phyloP scores from a whole-genome alignment of 768 basidiomycete genomes.

The Suillus variegatus region DNA sequence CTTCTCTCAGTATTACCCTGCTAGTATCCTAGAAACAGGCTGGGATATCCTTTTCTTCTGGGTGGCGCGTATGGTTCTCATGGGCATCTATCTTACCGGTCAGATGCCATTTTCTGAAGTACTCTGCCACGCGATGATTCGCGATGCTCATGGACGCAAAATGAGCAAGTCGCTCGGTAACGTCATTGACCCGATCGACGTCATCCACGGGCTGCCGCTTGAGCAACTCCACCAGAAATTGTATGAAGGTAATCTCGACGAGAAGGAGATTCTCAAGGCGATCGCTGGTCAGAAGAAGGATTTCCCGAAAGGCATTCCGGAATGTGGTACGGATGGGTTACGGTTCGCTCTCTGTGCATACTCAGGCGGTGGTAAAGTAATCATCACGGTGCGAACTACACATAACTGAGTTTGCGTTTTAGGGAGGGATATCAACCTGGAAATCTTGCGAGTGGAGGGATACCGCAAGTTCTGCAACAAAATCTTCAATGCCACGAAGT shows the following conservation, averaged over 20 bases:
- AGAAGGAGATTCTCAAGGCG: constrained; percentile 89
- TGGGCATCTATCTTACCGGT: constrained; percentile 87
- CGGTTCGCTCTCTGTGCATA: constrained; percentile 96
- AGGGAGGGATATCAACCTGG: constrained; percentile 97
- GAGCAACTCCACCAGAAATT: constrained; percentile 85
- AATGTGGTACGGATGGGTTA: constrained; percentile 96
- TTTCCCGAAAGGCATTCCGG: constrained; percentile 98
- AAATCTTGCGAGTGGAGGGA: constrained; percentile 94
- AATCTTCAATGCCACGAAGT: constrained; percentile 98
- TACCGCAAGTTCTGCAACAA: constrained; percentile 99
- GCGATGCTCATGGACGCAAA: constrained; percentile 97
- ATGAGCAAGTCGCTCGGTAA: constrained; percentile 99
- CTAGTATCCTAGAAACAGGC: constrained; percentile 92
- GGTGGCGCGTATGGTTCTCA: constrained; percentile 98
- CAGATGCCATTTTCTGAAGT: constrained; percentile 95
- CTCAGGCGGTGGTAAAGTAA: constrained; percentile 72
- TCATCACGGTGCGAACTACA: not conserved
- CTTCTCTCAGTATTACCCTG: constrained; percentile 80
- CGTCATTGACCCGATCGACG: constrained; percentile 95
- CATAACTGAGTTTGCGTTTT: constrained; percentile 1
- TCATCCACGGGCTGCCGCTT: constrained; percentile 82
- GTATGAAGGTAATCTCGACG: constrained; percentile 88
- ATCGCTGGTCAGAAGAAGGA: constrained; percentile 97
- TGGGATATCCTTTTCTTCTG: constrained; percentile 99
- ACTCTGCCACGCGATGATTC: constrained; percentile 97